Percentiles rank a stretch among this genome's conserved stretches.
phyloP scores from a whole-genome alignment of 768 basidiomycete genomes.

The Boletus speciosus region DNA sequence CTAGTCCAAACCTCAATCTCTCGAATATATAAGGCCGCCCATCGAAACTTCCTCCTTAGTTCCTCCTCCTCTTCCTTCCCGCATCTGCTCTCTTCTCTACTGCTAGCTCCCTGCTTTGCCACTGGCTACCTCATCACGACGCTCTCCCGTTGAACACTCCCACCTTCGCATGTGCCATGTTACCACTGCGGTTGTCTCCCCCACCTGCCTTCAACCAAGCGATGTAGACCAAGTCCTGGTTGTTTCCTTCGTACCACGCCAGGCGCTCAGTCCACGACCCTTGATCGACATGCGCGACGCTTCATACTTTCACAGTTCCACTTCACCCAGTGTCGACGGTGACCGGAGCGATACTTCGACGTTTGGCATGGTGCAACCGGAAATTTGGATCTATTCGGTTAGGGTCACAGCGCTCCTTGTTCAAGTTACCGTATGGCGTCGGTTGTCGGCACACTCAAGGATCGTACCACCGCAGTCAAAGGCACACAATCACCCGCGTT shows the following conservation, averaged over 20 bases:
- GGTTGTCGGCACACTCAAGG: constrained; percentile 12
- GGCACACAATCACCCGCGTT: background rate
- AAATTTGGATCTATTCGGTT: too few species aligned
- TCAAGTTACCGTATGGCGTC: constrained; percentile 1
- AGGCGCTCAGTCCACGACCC: background rate
- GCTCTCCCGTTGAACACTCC: background rate
- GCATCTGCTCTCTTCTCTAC: background rate
- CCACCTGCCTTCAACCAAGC: background rate
- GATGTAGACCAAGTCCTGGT: background rate
- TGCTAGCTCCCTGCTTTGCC: background rate
- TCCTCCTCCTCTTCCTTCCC: background rate
- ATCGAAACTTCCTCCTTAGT: background rate
- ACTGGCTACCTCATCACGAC: background rate
- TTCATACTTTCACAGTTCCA: too few species aligned
- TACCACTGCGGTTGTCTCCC: background rate
- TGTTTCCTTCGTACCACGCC: background rate
- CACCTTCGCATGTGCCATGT: background rate
- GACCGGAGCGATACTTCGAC: background rate
- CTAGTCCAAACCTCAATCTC: background rate
- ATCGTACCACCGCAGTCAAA: constrained; percentile 13
- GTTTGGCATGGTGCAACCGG: background rate
- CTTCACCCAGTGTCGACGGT: background rate
- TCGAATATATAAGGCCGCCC: constrained; percentile 5
- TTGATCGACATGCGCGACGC: background rate
- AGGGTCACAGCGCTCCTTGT: too few species aligned